phyloP scores from a whole-genome alignment of 2,329 filamentous ascomycete genomes.

The Sarocladium kiliense region DNA sequence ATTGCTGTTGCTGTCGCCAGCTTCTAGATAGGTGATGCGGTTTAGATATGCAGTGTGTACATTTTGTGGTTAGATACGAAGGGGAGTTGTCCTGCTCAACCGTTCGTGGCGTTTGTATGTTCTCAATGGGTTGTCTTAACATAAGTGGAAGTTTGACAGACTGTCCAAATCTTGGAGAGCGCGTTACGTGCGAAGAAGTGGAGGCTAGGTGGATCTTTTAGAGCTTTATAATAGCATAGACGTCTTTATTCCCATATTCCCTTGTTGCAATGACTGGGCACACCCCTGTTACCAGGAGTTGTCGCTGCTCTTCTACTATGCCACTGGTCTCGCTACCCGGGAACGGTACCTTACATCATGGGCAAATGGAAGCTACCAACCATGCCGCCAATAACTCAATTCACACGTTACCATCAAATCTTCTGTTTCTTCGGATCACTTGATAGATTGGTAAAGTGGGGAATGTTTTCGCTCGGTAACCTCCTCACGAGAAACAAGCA shows the following conservation, averaged over 20 bases:
- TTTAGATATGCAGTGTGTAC: not conserved
- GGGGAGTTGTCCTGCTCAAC: too few species aligned
- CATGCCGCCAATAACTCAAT: too few species aligned
- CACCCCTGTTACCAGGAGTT: too few species aligned
- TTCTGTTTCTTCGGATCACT: too few species aligned
- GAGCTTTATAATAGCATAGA: conserved; percentile 9
- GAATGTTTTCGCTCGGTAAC: too few species aligned
- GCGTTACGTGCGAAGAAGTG: not conserved
- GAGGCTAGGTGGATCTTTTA: not conserved
- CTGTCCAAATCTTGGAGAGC: not conserved
- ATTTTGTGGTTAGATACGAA: not conserved
- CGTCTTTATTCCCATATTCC: not conserved
- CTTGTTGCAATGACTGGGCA: too few species aligned
- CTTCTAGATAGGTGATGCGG: conserved; percentile 45
- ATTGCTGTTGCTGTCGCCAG: conserved; percentile 88
- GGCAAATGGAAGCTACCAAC: too few species aligned
- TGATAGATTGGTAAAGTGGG: too few species aligned
- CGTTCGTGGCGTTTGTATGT: conserved; percentile 1
- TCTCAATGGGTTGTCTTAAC: not conserved
- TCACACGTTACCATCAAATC: too few species aligned
- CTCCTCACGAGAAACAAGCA: too few species aligned
- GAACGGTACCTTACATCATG: too few species aligned
- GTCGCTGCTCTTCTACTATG: not conserved
- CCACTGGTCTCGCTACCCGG: too few species aligned
- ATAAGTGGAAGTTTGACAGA: not conserved